Conservation (phyloP, 805 yeast species). For the Kluyveromyces nonfermentans region DNA sequence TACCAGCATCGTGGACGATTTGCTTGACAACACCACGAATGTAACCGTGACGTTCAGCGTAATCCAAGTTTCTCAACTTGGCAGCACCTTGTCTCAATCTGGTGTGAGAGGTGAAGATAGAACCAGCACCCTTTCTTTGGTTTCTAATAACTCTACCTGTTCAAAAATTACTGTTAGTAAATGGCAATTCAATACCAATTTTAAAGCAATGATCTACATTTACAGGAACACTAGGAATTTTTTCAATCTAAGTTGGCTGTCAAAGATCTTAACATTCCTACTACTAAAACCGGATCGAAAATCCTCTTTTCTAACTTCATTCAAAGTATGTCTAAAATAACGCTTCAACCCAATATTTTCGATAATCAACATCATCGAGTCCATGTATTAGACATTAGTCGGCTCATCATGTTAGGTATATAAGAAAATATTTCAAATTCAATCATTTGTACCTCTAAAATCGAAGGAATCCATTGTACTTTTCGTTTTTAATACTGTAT, state of each 20-base stretch:
- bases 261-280: no score
- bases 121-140: conserved; percentile 99
- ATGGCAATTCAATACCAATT: not conserved
- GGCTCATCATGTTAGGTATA: not conserved
- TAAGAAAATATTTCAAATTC: not conserved
- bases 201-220: not conserved
- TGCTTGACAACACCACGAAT: conserved; percentile 98
- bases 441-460: not conserved
- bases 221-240: not conserved
- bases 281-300: no score
- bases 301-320: not conserved
- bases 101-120: conserved; percentile 99
- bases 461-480: not conserved
- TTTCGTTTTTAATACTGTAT: not conserved
- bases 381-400: not conserved
- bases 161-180: conserved; percentile 14
- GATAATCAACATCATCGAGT: not conserved
- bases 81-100: conserved; percentile 99
- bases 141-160: conserved; percentile 99
- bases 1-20: conserved; percentile 98
- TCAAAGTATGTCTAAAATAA: not conserved
- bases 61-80: conserved; percentile 97
- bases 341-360: not conserved
- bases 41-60: conserved; percentile 99
- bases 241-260: no score